These are phyloP conservation scores for Calonectria ilicicola DNA, from an alignment of 2,329 filamentous ascomycete genomes.

Conservation along the genomic window DNA sequence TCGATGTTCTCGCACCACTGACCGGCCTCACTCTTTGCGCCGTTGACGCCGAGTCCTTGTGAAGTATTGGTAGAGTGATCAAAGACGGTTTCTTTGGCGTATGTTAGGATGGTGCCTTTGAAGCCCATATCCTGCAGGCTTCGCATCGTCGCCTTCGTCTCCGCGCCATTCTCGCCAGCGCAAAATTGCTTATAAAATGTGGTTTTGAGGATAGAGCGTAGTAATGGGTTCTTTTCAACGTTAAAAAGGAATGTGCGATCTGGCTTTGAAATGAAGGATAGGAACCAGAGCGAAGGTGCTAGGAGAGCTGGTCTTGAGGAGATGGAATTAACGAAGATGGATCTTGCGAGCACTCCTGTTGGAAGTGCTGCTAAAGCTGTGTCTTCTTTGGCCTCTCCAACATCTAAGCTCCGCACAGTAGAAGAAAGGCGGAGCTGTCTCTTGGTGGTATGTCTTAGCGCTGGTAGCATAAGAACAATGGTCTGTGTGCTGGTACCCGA, in stretches of 20 bases:
- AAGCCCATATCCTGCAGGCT: conserved; percentile 63
- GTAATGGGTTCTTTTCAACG: conserved; percentile 62
- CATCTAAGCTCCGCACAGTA: conserved; percentile 2
- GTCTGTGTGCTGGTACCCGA: conserved; percentile 6
- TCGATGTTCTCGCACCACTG: conserved; percentile 52
- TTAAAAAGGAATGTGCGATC: conserved; percentile 52
- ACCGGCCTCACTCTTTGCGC: conserved; percentile 55
- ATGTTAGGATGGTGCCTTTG: conserved; percentile 68
- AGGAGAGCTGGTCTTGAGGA: conserved; percentile 58
- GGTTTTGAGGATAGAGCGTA: conserved; percentile 60
- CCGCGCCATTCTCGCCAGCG: conserved; percentile 60
- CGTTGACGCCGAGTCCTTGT: conserved; percentile 42
- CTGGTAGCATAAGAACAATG: conserved; percentile 7
- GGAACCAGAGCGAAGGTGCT: conserved; percentile 51
- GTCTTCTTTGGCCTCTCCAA: not conserved
- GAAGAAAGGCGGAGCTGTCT: conserved; percentile 8
- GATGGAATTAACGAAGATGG: conserved; percentile 57
- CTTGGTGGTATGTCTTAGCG: not conserved
- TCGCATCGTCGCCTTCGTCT: conserved; percentile 58
- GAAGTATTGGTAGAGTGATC: conserved; percentile 48
- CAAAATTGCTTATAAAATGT: conserved; percentile 70
- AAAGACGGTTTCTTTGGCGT: conserved; percentile 58
- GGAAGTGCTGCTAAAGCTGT: conserved; percentile 47
- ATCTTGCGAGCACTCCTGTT: conserved; percentile 51
- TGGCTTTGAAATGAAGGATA: conserved; percentile 49